Conservation (phyloP, 768 basidiomycete genomes). For the Fomitopsis serialis region DNA sequence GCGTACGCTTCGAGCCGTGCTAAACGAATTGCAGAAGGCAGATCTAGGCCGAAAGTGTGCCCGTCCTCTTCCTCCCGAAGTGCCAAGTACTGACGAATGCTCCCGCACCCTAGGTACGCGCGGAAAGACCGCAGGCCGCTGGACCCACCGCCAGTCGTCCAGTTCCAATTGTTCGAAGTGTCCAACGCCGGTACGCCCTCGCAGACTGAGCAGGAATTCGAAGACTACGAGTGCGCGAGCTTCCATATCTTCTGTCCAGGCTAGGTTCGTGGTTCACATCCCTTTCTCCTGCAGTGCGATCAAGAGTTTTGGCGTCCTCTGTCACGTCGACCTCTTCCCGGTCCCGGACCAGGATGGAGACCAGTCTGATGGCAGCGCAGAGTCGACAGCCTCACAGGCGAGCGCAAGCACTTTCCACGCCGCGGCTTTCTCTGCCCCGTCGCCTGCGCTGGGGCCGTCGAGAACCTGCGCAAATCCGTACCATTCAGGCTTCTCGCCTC, state of each 20-base stretch:
- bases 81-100: neutral
- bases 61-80: neutral
- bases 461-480: neutral
- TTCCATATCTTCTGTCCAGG: neutral
- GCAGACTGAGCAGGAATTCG: conserved; percentile 38
- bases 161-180: conserved; percentile 44
- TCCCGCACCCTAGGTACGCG: conserved; percentile 35
- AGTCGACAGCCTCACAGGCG: neutral
- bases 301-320: conserved; percentile 53
- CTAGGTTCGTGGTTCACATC: neutral
- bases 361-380: neutral
- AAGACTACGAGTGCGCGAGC: conserved; percentile 41
- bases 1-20: conserved; percentile 47
- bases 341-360: conserved; percentile 25
- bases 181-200: conserved; percentile 34
- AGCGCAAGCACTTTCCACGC: neutral
- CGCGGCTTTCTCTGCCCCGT: neutral
- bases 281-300: neutral
- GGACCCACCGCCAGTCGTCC: conserved; percentile 62
- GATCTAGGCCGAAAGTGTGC: conserved; percentile 63
- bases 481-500: neutral
- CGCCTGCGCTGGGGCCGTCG: neutral
- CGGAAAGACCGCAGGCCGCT: conserved; percentile 59
- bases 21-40: conserved; percentile 58
- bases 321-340: conserved; percentile 75